Conservation (phyloP, 2,329 filamentous ascomycete genomes). For the Xylariaceae sp. region DNA sequence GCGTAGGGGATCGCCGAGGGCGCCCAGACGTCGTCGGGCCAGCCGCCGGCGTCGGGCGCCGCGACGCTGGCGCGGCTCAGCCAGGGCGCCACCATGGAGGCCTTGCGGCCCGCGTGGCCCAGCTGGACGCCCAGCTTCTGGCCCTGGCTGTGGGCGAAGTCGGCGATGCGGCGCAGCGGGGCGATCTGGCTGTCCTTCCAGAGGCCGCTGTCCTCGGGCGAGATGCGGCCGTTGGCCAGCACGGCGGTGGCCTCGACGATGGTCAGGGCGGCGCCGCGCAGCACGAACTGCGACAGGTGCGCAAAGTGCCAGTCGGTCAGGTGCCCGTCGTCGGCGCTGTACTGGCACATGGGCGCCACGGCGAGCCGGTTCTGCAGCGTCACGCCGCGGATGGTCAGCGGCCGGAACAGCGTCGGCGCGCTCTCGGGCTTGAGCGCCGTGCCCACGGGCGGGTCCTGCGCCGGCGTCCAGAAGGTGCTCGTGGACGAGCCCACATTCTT, state of each 20-base stretch:
- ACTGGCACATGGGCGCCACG: constrained; percentile 56
- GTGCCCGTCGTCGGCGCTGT: constrained; percentile 55
- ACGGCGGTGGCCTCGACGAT: constrained; percentile 76
- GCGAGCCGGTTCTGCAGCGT: constrained; percentile 49
- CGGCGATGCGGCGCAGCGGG: constrained; percentile 60
- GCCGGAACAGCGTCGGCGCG: constrained; percentile 48
- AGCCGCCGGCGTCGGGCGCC: constrained; percentile 28
- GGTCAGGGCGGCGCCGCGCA: constrained; percentile 65
- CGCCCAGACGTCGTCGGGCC: constrained; percentile 33
- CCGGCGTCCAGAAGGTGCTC: constrained; percentile 47
- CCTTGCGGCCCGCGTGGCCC: constrained; percentile 70
- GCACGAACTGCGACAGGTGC: constrained; percentile 71
- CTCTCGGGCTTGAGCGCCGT: constrained; percentile 33
- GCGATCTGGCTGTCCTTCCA: constrained; percentile 81
- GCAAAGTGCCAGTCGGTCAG: constrained; percentile 75
- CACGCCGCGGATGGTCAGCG: constrained; percentile 45
- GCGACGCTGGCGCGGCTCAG: constrained; percentile 35
- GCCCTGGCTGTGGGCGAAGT: constrained; percentile 73
- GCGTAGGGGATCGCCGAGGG: constrained; percentile 53
- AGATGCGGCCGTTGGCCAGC: constrained; percentile 70
- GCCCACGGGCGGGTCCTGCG: constrained; percentile 43
- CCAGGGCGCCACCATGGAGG: constrained; percentile 56
- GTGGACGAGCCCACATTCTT: constrained; percentile 32
- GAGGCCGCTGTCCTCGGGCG: constrained; percentile 69
- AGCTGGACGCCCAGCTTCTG: constrained; percentile 75